Evolutionary conservation across 2,329 filamentous ascomycete genomes (phyloP).

Genomic region (Colletotrichum sp.): DNA sequence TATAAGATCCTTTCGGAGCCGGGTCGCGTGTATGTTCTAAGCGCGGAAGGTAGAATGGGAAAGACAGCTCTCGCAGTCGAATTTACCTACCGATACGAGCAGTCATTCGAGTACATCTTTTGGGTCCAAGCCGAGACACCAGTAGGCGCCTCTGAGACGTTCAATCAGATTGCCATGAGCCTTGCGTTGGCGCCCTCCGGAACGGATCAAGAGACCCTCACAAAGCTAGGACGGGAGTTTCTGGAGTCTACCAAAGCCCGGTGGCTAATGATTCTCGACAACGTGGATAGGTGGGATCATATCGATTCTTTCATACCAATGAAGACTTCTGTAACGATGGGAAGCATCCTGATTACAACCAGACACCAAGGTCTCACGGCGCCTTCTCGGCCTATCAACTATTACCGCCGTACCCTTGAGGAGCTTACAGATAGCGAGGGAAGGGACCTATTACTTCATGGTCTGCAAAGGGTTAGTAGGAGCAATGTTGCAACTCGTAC

Average conservation of each 20-base stretch:
- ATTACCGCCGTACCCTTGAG: not conserved
- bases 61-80: not conserved
- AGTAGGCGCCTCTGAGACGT: not conserved
- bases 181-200: not conserved
- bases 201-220: not conserved
- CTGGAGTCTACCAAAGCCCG: slow-evolving; percentile 15
- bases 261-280: slow-evolving; percentile 24
- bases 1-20: not conserved
- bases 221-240: slow-evolving; percentile 16
- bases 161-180: not conserved
- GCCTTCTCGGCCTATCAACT: slow-evolving; percentile 16
- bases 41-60: not conserved
- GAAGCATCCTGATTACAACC: slow-evolving; percentile 22
- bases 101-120: not conserved
- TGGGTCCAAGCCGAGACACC: not conserved
- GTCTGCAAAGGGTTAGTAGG: too few species aligned
- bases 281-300: slow-evolving; percentile 21
- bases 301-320: slow-evolving; percentile 20
- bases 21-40: not conserved
- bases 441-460: not conserved
- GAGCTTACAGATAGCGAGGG: not conserved
- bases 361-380: slow-evolving; percentile 4
- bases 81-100: not conserved
- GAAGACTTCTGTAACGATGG: slow-evolving; percentile 19
- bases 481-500: too few species aligned